Evolutionary conservation across 2,329 filamentous ascomycete species (phyloP).

Genomic region (Proliferodiscus dingleyae): DNA sequence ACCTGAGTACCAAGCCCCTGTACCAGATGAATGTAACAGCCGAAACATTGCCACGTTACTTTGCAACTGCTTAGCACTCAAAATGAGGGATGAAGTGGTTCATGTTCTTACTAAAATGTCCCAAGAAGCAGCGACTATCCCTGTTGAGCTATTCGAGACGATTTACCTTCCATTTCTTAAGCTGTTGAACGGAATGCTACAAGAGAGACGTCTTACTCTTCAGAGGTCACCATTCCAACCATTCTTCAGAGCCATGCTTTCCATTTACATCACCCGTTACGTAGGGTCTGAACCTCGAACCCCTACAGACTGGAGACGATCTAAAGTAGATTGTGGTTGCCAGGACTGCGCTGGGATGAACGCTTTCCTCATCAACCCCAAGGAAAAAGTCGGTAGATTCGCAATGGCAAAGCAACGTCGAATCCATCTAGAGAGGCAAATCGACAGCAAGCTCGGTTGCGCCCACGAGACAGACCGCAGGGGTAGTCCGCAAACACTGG

Average conservation of each 20-base stretch:
- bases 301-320: slow-evolving; percentile 5
- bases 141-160: slow-evolving; percentile 2
- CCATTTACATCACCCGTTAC: slow-evolving; percentile 4
- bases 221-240: not conserved
- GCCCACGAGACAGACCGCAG: slow-evolving; percentile 5
- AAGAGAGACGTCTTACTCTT: not conserved
- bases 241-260: slow-evolving; percentile 4
- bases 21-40: slow-evolving; percentile 1
- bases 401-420: not conserved
- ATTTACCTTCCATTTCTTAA: slow-evolving; percentile 10
- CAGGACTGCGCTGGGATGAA: slow-evolving; percentile 5
- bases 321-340: slow-evolving; percentile 1
- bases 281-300: not conserved
- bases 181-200: not conserved
- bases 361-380: slow-evolving; percentile 6
- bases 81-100: not conserved
- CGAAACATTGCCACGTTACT: slow-evolving; percentile 7
- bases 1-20: not conserved
- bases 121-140: not conserved
- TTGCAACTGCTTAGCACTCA: slow-evolving; percentile 1
- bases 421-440: slow-evolving; percentile 2
- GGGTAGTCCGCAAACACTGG: slow-evolving; percentile 7
- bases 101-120: slow-evolving; percentile 1
- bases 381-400: slow-evolving; percentile 3
- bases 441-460: not conserved